phyloP scores from a whole-genome alignment of 805 yeast genomes.

The Myxozyma neglecta region DNA sequence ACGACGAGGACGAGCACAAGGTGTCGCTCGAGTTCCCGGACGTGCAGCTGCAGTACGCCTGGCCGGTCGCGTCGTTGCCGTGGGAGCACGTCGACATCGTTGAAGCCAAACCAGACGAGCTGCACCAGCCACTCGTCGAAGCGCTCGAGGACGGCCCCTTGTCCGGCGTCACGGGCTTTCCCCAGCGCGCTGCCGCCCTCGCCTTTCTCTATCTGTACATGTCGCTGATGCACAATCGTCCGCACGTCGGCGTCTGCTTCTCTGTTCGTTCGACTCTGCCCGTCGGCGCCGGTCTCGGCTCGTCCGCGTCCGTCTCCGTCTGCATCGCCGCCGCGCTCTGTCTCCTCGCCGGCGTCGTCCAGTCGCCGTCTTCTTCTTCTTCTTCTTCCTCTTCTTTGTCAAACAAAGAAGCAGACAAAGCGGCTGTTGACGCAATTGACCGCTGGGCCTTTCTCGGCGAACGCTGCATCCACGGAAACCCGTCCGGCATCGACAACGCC shows the following conservation, averaged over 20 bases:
- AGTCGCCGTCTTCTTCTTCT: slow-evolving; percentile 15
- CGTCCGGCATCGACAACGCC: slow-evolving; percentile 94
- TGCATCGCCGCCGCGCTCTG: slow-evolving; percentile 62
- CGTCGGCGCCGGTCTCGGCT: slow-evolving; percentile 95
- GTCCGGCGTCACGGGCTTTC: slow-evolving; percentile 49
- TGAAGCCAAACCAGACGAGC: slow-evolving; percentile 41
- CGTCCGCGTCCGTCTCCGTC: slow-evolving; percentile 88
- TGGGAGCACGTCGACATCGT: slow-evolving; percentile 47
- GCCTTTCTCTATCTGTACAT: slow-evolving; percentile 79
- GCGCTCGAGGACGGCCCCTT: slow-evolving; percentile 48
- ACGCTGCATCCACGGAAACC: slow-evolving; percentile 92
- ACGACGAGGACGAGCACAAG: slow-evolving; percentile 42
- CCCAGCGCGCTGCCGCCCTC: slow-evolving; percentile 75
- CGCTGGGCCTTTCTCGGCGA: slow-evolving; percentile 92
- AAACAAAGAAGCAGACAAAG: no score
- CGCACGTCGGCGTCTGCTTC: slow-evolving; percentile 51
- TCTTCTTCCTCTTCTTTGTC: no score
- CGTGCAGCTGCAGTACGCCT: slow-evolving; percentile 61
- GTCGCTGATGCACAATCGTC: slow-evolving; percentile 51
- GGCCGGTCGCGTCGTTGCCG: slow-evolving; percentile 65
- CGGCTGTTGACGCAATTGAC: slow-evolving; percentile 52
- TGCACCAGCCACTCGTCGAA: slow-evolving; percentile 59
- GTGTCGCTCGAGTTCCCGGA: slow-evolving; percentile 81
- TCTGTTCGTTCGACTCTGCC: slow-evolving; percentile 82
- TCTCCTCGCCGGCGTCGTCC: slow-evolving; percentile 19